Percentiles rank a stretch among this genome's conserved stretches.
Conservation (phyloP, 2,329 filamentous ascomycete genomes). For the Lachnellula willkommii region DNA sequence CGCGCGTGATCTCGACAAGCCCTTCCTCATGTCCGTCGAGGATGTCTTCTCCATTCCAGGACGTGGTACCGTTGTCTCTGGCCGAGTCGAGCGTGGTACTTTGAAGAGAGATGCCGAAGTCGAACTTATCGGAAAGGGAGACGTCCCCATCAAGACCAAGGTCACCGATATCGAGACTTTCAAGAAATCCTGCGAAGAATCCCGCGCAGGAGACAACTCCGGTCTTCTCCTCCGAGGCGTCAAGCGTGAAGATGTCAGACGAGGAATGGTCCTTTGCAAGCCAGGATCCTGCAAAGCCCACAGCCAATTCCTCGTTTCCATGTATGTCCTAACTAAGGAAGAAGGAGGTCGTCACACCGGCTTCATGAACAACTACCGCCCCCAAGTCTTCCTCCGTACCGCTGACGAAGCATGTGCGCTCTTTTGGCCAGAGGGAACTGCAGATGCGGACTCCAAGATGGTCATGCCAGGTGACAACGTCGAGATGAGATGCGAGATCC, state of each 20-base stretch:
- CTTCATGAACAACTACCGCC: conserved; percentile 93
- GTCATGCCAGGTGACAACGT: conserved; percentile 99
- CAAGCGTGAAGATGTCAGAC: conserved; percentile 87
- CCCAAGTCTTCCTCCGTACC: conserved; percentile 92
- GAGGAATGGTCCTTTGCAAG: conserved; percentile 88
- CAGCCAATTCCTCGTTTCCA: conserved; percentile 86
- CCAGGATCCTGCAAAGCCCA: conserved; percentile 82
- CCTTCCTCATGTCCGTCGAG: conserved; percentile 98
- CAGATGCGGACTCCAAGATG: conserved; percentile 68
- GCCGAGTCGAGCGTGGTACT: conserved; percentile 91
- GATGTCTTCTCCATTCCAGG: conserved; percentile 86
- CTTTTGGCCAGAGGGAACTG: conserved; percentile 78
- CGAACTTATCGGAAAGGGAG: conserved; percentile 86
- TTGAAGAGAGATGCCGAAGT: conserved; percentile 93
- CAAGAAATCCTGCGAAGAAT: conserved; percentile 99
- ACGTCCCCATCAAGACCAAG: conserved; percentile 88
- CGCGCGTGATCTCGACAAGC: conserved; percentile 90
- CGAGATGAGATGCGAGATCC: conserved; percentile 87
- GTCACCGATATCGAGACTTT: conserved; percentile 99
- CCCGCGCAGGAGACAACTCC: conserved; percentile 94
- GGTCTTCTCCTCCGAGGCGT: conserved; percentile 93
- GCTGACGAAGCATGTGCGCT: conserved; percentile 75
- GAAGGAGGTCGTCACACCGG: conserved; percentile 96
- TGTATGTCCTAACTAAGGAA: conserved; percentile 97
- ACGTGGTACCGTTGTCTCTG: conserved; percentile 93